These are phyloP conservation scores for Ambispora gerdemannii DNA, from an alignment of 192 early-diverging fungal genomes.

Conservation along the genomic window DNA sequence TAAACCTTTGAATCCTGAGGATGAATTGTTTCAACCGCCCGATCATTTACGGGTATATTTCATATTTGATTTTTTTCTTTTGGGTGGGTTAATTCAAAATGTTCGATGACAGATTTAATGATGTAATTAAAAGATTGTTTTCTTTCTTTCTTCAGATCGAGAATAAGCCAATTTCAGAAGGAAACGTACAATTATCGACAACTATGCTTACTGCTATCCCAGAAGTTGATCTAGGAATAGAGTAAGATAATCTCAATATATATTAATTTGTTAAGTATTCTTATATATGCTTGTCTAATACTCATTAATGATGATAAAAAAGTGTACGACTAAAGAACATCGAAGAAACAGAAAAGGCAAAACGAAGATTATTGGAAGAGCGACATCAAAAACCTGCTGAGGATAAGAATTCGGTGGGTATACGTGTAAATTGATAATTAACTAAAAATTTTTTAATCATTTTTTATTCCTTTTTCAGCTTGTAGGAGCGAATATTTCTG, in stretches of 20 bases:
- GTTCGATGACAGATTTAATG: not conserved
- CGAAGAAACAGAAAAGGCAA: conserved; percentile 76
- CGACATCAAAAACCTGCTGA: conserved; percentile 33
- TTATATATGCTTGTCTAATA: not conserved
- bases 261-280: not conserved
- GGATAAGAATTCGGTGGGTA: conserved; percentile 31
- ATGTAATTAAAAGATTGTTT: not conserved
- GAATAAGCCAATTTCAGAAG: conserved; percentile 70
- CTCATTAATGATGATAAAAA: conserved; percentile 19
- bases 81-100: not conserved
- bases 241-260: conserved; percentile 47
- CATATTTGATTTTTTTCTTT: not conserved
- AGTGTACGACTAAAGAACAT: conserved; percentile 68
- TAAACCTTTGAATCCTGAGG: conserved; percentile 43
- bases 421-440: not conserved
- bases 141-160: conserved; percentile 42
- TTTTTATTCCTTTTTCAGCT: conserved; percentile 8
- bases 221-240: conserved; percentile 84
- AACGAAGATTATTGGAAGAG: conserved; percentile 55
- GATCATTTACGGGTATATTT: conserved; percentile 52
- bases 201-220: conserved; percentile 90
- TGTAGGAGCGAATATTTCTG: conserved; percentile 15
- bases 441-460: conserved; percentile 12
- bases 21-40: conserved; percentile 68
- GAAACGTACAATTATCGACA: conserved; percentile 80